Base-by-base conservation (phyloP, 1,284 basidiomycete species). In the Schizophyllum commune region DNA sequence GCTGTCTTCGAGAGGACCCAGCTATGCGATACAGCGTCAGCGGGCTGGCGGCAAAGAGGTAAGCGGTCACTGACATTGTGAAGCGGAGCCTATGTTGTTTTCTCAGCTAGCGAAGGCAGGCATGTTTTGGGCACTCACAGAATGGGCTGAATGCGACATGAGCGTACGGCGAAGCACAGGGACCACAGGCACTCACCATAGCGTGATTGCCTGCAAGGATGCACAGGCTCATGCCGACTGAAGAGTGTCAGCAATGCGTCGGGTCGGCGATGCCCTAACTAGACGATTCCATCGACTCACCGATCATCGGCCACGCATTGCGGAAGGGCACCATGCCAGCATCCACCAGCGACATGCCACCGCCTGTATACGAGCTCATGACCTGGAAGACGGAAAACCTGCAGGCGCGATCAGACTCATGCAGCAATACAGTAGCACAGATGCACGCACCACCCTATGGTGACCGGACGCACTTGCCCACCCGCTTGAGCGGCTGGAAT, bases 251-350 rank as follows among this genome's bases (percentile, higher is more conserved):
- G 53, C 15, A 32, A 68, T 77, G 32, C 60, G n/a, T n/a, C n/a
- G n/a, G n/a, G n/a, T n/a, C n/a, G n/a, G n/a, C n/a, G n/a, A n/a
- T n/a, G n/a, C n/a, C n/a, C n/a, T n/a, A n/a, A n/a, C n/a, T n/a
- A n/a, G n/a, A n/a, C n/a, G n/a, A n/a, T n/a, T n/a, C n/a, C n/a
- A n/a, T n/a, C n/a, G n/a, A n/a, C 39, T 47, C 13, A 80, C 79
- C 76, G 17, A 83, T 79, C 77, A 84, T 80, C 5, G 80, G 70
- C 64, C 83, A 83, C 1, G 82, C 80, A 32, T 65, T 65, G 63
- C 80, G 77, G 63, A 84, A 85, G 0, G 82, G 82, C 4, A 83
- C 69, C 82, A 84, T 84, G 32, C 81, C 79, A 34, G 79, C 82
- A 65, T 84, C 83, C 1, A 83, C 80, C 13, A 84, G 68, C 21